Conservation (phyloP, 2,329 filamentous ascomycete genomes). For the Mycocentrospora acerina region DNA sequence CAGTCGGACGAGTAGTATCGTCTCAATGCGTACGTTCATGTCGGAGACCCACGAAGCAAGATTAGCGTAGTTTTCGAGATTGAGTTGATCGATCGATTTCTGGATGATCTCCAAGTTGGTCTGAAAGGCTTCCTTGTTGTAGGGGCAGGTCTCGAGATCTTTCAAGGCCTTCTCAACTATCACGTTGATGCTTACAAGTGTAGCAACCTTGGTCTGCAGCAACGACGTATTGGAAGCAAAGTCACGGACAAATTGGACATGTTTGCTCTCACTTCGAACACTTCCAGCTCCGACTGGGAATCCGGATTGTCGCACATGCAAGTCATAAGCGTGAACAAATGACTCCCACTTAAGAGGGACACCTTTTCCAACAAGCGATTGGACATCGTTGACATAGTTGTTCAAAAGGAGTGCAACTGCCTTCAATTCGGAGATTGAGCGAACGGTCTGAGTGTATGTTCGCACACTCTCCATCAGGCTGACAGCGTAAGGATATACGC, state of each 20-base stretch:
- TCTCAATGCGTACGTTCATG: conserved; percentile 83
- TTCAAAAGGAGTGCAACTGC: conserved; percentile 85
- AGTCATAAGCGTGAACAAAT: conserved; percentile 94
- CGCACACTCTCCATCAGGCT: conserved; percentile 99
- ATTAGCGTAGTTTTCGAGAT: conserved; percentile 94
- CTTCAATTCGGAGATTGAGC: conserved; percentile 80
- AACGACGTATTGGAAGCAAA: conserved; percentile 86
- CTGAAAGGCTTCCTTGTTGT: conserved; percentile 77
- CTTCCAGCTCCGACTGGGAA: conserved; percentile 62
- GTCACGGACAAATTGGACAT: conserved; percentile 94
- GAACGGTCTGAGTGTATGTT: conserved; percentile 84
- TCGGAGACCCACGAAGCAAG: conserved; percentile 85
- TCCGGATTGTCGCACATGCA: conserved; percentile 70
- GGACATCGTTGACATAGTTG: conserved; percentile 89
- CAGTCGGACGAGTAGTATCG: conserved; percentile 77
- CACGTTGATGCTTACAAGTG: conserved; percentile 76
- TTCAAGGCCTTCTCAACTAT: conserved; percentile 77
- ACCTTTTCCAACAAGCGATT: conserved; percentile 79
- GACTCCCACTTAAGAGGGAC: conserved; percentile 94
- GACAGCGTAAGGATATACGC: conserved; percentile 96
- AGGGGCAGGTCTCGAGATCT: conserved; percentile 82
- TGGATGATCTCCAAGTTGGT: conserved; percentile 83
- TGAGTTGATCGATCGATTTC: conserved; percentile 90
- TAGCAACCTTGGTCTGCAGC: conserved; percentile 82
- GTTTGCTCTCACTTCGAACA: conserved; percentile 73